phyloP scores from a whole-genome alignment of 345 rosid species.

The Eutrema heterophyllum region DNA sequence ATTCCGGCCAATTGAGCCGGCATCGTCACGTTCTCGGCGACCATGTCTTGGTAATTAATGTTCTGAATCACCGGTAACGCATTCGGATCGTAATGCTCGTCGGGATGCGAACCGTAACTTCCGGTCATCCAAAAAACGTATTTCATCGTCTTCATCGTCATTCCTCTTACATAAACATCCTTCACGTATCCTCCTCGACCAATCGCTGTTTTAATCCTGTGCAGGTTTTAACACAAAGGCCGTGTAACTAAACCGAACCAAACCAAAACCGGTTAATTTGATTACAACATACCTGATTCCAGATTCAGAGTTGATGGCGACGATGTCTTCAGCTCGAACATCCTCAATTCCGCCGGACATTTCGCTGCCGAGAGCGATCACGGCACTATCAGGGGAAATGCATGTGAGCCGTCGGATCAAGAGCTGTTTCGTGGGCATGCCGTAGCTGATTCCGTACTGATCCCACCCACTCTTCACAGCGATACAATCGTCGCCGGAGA shows the following conservation, averaged over 20 bases:
- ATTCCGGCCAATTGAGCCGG: conserved; percentile 63
- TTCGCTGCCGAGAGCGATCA: conserved; percentile 82
- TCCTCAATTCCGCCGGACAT: conserved; percentile 89
- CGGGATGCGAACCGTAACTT: conserved; percentile 67
- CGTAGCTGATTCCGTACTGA: conserved; percentile 55
- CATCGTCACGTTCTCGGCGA: conserved; percentile 71
- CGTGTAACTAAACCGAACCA: not conserved
- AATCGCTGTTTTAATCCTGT: conserved; percentile 62
- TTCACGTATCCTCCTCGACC: conserved; percentile 85
- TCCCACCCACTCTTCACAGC: conserved; percentile 95
- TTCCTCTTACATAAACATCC: conserved; percentile 61
- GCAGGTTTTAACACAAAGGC: not conserved
- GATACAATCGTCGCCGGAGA: conserved; percentile 85
- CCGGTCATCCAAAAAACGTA: conserved; percentile 95
- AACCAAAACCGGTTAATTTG: not conserved
- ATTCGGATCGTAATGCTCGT: conserved; percentile 57
- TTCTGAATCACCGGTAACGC: conserved; percentile 61
- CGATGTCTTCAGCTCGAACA: conserved; percentile 76
- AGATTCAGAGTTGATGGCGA: conserved; percentile 64
- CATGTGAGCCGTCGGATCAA: conserved; percentile 72
- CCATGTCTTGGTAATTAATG: conserved; percentile 62
- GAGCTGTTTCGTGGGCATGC: conserved; percentile 75
- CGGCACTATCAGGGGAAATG: conserved; percentile 86
- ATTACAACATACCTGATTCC: conserved; percentile 36
- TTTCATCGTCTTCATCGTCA: conserved; percentile 72